A percentile compares a stretch with the other conserved stretches of the same genome.
These are phyloP conservation scores for Termitomyces titanicus DNA, from an alignment of 768 basidiomycete genomes.

Conservation along the genomic window DNA sequence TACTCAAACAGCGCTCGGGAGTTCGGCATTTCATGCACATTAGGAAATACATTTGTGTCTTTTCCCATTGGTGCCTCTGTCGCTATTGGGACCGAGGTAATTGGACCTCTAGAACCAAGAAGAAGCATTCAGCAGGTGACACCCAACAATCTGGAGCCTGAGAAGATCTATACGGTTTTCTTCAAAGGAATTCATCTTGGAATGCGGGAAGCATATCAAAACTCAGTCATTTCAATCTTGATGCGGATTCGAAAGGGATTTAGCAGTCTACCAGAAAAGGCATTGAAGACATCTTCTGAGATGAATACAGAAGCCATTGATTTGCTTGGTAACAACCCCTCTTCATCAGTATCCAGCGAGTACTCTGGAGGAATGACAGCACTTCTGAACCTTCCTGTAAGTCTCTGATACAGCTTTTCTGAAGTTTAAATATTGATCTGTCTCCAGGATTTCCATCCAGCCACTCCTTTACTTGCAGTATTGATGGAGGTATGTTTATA, in stretches of 20 bases:
- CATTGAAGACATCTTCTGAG: neutral
- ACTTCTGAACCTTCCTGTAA: neutral
- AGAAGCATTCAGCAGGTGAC: neutral
- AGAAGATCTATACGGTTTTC: conserved; percentile 14
- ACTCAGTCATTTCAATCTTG: conserved; percentile 1
- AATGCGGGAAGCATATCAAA: neutral
- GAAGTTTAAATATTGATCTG: neutral
- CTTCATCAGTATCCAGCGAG: neutral
- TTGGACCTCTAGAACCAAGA: neutral
- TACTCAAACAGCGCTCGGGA: conserved; percentile 12
- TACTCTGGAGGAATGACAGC: neutral
- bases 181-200: conserved; percentile 13
- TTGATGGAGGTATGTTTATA: conserved; percentile 8
- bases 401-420: neutral
- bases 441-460: conserved; percentile 13
- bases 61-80: neutral
- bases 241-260: no score
- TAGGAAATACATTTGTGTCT: neutral
- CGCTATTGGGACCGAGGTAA: neutral
- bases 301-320: neutral
- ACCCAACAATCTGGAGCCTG: neutral
- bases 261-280: no score
- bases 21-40: conserved; percentile 12
- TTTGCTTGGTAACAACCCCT: neutral
- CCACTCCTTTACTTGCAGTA: conserved; percentile 6